Evolutionary conservation across 169 alveolate genomes (phyloP).

Genomic region (Babesia bigemina): DNA sequence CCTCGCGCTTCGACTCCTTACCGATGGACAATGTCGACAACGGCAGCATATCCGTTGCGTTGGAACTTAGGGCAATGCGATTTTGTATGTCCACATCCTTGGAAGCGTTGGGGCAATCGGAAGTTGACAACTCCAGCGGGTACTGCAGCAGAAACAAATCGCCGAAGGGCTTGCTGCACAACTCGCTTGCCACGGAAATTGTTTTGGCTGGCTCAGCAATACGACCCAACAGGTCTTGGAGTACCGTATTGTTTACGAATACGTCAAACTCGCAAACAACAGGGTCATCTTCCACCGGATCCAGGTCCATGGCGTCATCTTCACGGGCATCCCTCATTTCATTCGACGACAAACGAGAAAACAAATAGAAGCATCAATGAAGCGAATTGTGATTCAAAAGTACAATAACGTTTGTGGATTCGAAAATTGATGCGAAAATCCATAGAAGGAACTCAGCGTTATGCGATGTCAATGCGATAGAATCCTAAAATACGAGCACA

Average conservation of each 20-base stretch:
- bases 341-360: too few relatives aligned
- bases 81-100: conserved; percentile 18
- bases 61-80: conserved; percentile 27
- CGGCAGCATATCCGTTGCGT: conserved; percentile 52
- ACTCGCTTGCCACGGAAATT: conserved; percentile 38
- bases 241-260: conserved; percentile 39
- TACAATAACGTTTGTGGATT: neutral
- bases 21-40: conserved; percentile 39
- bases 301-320: conserved; percentile 26
- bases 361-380: neutral
- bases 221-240: conserved; percentile 33
- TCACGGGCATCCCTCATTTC: conserved; percentile 21
- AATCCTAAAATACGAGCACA: conserved; percentile 1
- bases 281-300: conserved; percentile 43
- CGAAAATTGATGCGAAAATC: neutral
- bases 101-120: conserved; percentile 2
- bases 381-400: neutral
- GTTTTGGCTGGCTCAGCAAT: conserved; percentile 44
- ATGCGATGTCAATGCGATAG: conserved; percentile 12
- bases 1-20: conserved; percentile 23
- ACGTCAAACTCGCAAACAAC: conserved; percentile 60
- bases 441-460: neutral
- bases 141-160: conserved; percentile 52
- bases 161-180: conserved; percentile 55
- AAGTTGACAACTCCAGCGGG: conserved; percentile 49